Base-by-base conservation (phyloP, 1,139 yeast genomes). In the Lodderomyces theae region DNA sequence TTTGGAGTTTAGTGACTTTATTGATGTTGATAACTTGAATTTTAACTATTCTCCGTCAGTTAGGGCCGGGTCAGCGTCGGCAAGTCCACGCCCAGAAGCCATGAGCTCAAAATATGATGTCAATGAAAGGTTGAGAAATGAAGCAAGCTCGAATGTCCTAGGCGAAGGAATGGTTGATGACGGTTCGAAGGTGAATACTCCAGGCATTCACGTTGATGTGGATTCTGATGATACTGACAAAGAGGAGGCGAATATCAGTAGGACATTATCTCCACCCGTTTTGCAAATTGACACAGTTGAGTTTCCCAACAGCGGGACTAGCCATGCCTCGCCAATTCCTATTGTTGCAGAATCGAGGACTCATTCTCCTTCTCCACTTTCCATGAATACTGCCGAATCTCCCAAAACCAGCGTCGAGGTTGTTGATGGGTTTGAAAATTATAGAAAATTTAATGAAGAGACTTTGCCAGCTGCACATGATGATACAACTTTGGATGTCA, bases 1-100 rank as follows among this genome's bases (percentile, higher is more conserved):
- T 18, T 68, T 74, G 64, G 89, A 82, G 51, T 79, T 83, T 50
- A 77, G 83, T 34, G 83, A 80, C 46, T 77, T 77, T 53, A 79
- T 84, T 38, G 80, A 82, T 54, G 79, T 82, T 51, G 88, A 69
- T 22, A 59, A 66, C 47, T 56, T 67, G 49, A 64, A 63, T 47
- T 64, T 68, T 41, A 52, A 60, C 4, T 45, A 51, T 36, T 54
- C 61, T 7, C 60, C 61, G 10, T 25, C 29, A 6, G 22, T 25
- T 21, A 29, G 10, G 4, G 5, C 7, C 4, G 28, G 13, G 11
- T 22, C 30, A 9, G 35, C 18, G 16, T 12, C 34, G 8, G 34
- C 35, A 10, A 37, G 39, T 37, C 30, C 35, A 10, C 21, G 25
- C 15, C 31, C 31, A 4, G 31, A 28, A 8, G 10, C 15, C n/a